Base-by-base conservation (phyloP, 495 filamentous ascomycete species). In the Neurospora africana region DNA sequence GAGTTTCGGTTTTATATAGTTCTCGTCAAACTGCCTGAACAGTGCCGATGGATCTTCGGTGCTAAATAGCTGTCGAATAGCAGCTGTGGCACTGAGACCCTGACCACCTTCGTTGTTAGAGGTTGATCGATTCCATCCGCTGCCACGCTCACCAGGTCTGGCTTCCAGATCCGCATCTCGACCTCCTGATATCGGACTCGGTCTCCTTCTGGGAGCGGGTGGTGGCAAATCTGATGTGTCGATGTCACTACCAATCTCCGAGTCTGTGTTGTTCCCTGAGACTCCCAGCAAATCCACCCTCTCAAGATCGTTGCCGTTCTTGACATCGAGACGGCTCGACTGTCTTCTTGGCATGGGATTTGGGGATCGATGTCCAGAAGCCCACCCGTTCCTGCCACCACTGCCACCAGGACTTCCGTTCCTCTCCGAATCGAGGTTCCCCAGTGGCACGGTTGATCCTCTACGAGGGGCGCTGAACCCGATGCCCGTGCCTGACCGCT, bases 1-100 rank as follows among this genome's bases (percentile, higher is more conserved):
- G 70, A 99, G 84, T 75, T 88, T 93, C 11, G 95, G 95, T 84
- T 99, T 99, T 80, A 99, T 96, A 80, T 92, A 98, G 37, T 92
- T 93, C 80, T 99, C 95, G 80, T 99, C 95, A 70, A 99, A 82
- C 81, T 97, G 95, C 72, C 89, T 89, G 80, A 99, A 97, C 87
- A 95, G 90, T 17, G 90, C 92, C 23, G 91, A 92, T 68, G 97
- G 94, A 79, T 99, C 96, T 44, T 97, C 94, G 0, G 89, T 84
- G 15, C 91, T 89, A 21, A 84, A 82, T 23, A 86, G 71, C 53
- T 92, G 91, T 19, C 89, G 89, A 72, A 95, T 89, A 2, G 87
- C 85, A 69, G 91, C 90, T 38, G 89, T 88, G 13, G 95, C 86
- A 3, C 93, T 91, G 33, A 91, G 87, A 10, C 88, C 85, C 10